These are phyloP conservation scores for Pseudozyma thailandica DNA, from an alignment of 1,284 basidiomycete species.

Conservation along the genomic window DNA sequence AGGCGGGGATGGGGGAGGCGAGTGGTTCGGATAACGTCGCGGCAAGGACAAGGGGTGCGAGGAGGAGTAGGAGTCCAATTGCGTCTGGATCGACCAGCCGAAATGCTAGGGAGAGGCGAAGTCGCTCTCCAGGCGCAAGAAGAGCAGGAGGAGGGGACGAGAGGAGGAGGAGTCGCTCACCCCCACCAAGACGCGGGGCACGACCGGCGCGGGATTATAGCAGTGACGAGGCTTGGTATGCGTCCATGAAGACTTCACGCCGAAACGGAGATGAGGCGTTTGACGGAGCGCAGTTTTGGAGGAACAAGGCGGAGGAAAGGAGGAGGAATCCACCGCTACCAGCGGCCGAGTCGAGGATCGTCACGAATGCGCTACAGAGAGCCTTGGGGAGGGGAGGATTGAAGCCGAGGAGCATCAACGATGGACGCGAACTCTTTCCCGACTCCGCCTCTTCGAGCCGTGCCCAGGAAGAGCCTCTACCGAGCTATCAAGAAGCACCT, in stretches of 20 bases:
- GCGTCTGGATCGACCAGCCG: neutral
- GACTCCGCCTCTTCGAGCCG: neutral
- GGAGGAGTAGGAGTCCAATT: constrained; percentile 3
- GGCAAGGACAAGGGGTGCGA: neutral
- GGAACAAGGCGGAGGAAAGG: constrained; percentile 24
- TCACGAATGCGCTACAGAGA: neutral
- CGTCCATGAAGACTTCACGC: constrained; percentile 1
- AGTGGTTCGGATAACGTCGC: constrained; percentile 8
- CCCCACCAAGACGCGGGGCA: constrained; percentile 1
- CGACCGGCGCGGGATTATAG: constrained; percentile 9
- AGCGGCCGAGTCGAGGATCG: constrained; percentile 7
- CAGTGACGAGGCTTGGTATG: constrained; percentile 10
- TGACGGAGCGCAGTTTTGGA: constrained; percentile 32
- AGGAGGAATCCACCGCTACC: constrained; percentile 24
- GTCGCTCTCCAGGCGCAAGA: neutral
- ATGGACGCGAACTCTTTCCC: constrained; percentile 17
- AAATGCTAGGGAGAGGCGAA: neutral
- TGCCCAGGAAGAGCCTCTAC: neutral
- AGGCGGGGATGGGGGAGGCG: constrained; percentile 1
- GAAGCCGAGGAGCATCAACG: neutral
- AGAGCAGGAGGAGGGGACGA: neutral
- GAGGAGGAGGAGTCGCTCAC: constrained; percentile 22
- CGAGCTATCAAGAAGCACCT: constrained; percentile 2
- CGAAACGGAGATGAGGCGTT: constrained; percentile 11
- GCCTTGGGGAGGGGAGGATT: constrained; percentile 12